Evolutionary conservation across 2,329 filamentous ascomycete genomes (phyloP).

Genomic region (Fusarium subtropicale): DNA sequence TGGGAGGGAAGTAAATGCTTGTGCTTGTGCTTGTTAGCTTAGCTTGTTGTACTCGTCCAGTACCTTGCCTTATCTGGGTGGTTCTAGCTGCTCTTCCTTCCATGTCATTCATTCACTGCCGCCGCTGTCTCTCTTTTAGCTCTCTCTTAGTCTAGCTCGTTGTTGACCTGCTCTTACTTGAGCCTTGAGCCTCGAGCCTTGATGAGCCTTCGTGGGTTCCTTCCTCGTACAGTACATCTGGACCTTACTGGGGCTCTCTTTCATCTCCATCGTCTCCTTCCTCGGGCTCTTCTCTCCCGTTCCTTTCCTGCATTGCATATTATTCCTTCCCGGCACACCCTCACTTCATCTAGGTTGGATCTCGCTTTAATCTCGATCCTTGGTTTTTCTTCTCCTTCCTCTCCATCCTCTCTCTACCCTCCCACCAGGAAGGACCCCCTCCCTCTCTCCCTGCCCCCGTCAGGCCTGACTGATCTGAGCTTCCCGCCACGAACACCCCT

Average conservation of each 20-base stretch:
- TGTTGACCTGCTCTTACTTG: conserved; percentile 5
- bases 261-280: conserved; percentile 17
- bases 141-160: conserved; percentile 18
- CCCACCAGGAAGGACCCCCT: conserved; percentile 10
- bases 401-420: conserved; percentile 22
- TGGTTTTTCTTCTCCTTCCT: conserved; percentile 27
- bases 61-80: conserved; percentile 11
- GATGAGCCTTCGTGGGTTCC: neutral
- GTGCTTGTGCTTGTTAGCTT: neutral
- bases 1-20: no score
- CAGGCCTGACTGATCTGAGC: conserved; percentile 44
- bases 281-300: conserved; percentile 5
- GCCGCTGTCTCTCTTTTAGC: conserved; percentile 43
- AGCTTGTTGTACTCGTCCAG: neutral
- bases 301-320: conserved; percentile 9
- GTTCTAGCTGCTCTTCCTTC: neutral
- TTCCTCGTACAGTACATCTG: conserved; percentile 6
- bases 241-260: conserved; percentile 6
- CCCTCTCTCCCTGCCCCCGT: conserved; percentile 13
- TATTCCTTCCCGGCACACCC: conserved; percentile 35
- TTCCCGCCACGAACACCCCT: conserved; percentile 44
- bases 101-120: conserved; percentile 40
- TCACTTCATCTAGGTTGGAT: conserved; percentile 37
- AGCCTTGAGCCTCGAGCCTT: neutral
- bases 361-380: conserved; percentile 42